A percentile compares a stretch with the other conserved stretches of the same genome.
Conservation (phyloP, 2,329 filamentous ascomycete genomes). For the Pestalotiopsis sp. region DNA sequence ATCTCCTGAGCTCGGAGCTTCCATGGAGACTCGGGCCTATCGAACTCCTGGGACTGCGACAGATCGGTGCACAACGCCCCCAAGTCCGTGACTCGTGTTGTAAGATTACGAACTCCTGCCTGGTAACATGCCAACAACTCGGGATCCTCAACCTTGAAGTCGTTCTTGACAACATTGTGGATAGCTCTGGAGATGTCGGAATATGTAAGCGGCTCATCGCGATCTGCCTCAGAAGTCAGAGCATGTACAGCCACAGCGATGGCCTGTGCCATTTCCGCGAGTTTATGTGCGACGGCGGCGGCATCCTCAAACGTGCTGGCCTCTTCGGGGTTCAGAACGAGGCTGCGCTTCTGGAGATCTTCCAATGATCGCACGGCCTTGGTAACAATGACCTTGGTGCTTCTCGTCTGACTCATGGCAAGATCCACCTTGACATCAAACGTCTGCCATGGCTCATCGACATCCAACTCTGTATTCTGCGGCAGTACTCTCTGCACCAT, state of each 20-base stretch:
- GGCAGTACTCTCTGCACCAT: conserved; percentile 71
- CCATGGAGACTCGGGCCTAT: conserved; percentile 79
- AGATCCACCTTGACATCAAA: conserved; percentile 72
- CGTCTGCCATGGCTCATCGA: conserved; percentile 68
- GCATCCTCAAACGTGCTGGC: conserved; percentile 65
- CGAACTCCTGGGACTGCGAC: conserved; percentile 77
- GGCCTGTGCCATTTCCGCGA: conserved; percentile 67
- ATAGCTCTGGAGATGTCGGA: conserved; percentile 68
- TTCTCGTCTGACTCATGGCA: conserved; percentile 75
- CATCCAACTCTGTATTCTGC: conserved; percentile 47
- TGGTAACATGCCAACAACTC: conserved; percentile 73
- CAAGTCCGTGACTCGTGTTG: conserved; percentile 69
- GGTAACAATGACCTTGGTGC: conserved; percentile 79
- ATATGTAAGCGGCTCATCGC: conserved; percentile 67
- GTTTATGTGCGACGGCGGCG: conserved; percentile 64
- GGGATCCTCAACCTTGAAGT: conserved; percentile 60
- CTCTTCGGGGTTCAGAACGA: conserved; percentile 72
- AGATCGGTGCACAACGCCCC: conserved; percentile 71
- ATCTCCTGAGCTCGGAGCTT: conserved; percentile 79
- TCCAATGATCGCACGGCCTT: conserved; percentile 78
- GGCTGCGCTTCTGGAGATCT: conserved; percentile 74
- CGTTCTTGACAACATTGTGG: conserved; percentile 52
- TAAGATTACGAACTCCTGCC: conserved; percentile 67
- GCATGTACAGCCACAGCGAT: conserved; percentile 68
- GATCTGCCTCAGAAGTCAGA: conserved; percentile 72